These are phyloP conservation scores for Glycine tomentella DNA, from an alignment of 306 rosid species.

Conservation along the genomic window DNA sequence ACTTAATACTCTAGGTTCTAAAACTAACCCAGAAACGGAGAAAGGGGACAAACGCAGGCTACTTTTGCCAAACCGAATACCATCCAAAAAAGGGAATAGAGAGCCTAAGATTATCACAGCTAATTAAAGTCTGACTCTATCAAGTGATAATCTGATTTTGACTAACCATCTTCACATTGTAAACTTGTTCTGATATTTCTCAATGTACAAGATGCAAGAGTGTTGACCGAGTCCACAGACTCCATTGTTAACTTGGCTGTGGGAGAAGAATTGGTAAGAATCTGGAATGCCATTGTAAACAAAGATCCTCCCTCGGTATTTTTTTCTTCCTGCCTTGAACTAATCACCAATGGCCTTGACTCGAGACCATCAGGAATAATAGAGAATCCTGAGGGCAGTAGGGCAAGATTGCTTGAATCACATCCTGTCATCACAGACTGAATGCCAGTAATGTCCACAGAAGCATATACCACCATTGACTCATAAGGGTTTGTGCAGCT, in stretches of 20 bases:
- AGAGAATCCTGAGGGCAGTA: slow-evolving; percentile 92
- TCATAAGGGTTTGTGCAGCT: slow-evolving; percentile 84
- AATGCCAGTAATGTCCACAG: slow-evolving; percentile 76
- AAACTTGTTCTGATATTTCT: slow-evolving; percentile 82
- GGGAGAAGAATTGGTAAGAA: slow-evolving; percentile 81
- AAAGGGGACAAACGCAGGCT: slow-evolving; percentile 32
- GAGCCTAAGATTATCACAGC: slow-evolving; percentile 45
- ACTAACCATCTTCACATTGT: slow-evolving; percentile 86
- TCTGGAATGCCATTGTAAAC: slow-evolving; percentile 83
- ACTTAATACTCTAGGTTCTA: slow-evolving; percentile 45
- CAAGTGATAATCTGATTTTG: slow-evolving; percentile 40
- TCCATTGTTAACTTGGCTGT: slow-evolving; percentile 83
- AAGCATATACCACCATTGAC: slow-evolving; percentile 90
- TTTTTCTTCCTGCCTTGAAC: slow-evolving; percentile 73
- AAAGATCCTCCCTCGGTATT: slow-evolving; percentile 83
- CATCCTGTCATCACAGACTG: slow-evolving; percentile 96
- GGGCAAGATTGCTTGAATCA: slow-evolving; percentile 81
- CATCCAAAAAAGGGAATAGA: slow-evolving; percentile 38
- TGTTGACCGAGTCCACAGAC: slow-evolving; percentile 83
- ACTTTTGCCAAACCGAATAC: slow-evolving; percentile 42
- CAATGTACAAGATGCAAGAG: slow-evolving; percentile 78
- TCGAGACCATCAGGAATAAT: slow-evolving; percentile 87
- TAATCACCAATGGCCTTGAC: slow-evolving; percentile 80
- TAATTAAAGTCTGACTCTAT: slow-evolving; percentile 39
- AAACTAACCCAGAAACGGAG: slow-evolving; percentile 36